Base-by-base conservation (phyloP, 495 filamentous ascomycete genomes). In the Lasiosphaeria hispida region DNA sequence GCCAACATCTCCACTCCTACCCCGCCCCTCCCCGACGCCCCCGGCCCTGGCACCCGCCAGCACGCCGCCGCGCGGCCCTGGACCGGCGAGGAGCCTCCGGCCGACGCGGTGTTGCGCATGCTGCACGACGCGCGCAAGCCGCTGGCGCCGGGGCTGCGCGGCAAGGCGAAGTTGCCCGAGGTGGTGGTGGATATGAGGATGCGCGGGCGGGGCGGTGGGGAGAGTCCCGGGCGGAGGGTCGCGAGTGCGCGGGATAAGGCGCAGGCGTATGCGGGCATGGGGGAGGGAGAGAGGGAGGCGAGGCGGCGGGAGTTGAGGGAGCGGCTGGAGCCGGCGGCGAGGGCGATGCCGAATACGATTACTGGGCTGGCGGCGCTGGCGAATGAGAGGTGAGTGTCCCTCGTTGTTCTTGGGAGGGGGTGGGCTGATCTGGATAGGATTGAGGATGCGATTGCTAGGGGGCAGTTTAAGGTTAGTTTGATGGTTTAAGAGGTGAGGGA, bases 391-490 rank as follows among this genome's bases (percentile, higher is more conserved):
- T 60, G 38, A n/a, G 38, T 42, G 13, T 14, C 30, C 7, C 9
- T 13, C n/a, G 14, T 18, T 44, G 36, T 14, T n/a, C n/a, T 37
- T 11, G 37, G 4, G 17, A 15, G 42, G 33, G 18, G 10, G 14
- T 44, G 9, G n/a, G 30, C 50, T 59, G 15, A 10, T 6, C n/a
- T 10, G 44, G 38, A 3, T 23, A 50, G 91, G 37, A 98, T 98
- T 38, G 91, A 96, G 65, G 89, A 96, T 69, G 94, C 94, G 2
- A 96, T 96, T 64, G 87, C 90, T 8, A 79, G 92, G 19, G 94
- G 94, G 0, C 89, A 96, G 67, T 98, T 98, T 72, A 87, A 91
- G 42, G 59, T 57, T 8, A 14, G 55, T 14, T 8, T n/a, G 17
- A 39, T 15, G 10, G 44, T 11, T n/a, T n/a, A 11, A 17, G 3